Evolutionary conservation across 1,284 basidiomycete species (phyloP).

Genomic region (Tilletia walkeri): DNA sequence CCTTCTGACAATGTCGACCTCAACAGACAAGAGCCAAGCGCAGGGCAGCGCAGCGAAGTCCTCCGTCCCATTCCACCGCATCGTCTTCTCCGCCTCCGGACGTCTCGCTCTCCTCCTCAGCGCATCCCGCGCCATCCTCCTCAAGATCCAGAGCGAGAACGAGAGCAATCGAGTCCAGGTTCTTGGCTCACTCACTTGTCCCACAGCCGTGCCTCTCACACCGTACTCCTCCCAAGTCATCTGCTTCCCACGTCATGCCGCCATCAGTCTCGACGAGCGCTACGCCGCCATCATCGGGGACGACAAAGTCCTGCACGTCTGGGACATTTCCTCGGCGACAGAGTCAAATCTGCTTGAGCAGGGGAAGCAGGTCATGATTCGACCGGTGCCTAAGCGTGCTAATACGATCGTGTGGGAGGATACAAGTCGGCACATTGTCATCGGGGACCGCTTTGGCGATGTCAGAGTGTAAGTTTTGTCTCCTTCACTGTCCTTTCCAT

Average conservation of each 20-base stretch:
- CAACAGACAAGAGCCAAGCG: neutral
- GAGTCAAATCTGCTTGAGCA: slow-evolving; percentile 25
- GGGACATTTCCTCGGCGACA: slow-evolving; percentile 25
- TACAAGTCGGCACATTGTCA: slow-evolving; percentile 12
- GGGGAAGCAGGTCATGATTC: slow-evolving; percentile 38
- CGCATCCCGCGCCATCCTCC: slow-evolving; percentile 5
- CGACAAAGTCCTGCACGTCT: slow-evolving; percentile 49
- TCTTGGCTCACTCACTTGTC: neutral
- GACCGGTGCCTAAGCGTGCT: slow-evolving; percentile 47
- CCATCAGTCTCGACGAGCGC: slow-evolving; percentile 5
- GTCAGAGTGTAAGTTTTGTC: slow-evolving; percentile 27
- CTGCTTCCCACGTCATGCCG: slow-evolving; percentile 10
- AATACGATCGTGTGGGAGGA: slow-evolving; percentile 40
- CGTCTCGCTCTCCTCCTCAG: slow-evolving; percentile 4
- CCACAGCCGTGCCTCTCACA: neutral
- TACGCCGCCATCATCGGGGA: slow-evolving; percentile 43
- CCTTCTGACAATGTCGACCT: neutral
- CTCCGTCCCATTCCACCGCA: neutral
- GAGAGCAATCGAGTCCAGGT: neutral
- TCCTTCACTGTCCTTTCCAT: neutral
- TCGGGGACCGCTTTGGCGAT: slow-evolving; percentile 39
- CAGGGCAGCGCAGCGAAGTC: neutral
- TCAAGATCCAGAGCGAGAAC: neutral
- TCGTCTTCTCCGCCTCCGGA: neutral
- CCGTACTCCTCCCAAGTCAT: slow-evolving; percentile 6